Evolutionary conservation across 2,329 filamentous ascomycete genomes (phyloP).

Genomic region (Phialophora macrospora): DNA sequence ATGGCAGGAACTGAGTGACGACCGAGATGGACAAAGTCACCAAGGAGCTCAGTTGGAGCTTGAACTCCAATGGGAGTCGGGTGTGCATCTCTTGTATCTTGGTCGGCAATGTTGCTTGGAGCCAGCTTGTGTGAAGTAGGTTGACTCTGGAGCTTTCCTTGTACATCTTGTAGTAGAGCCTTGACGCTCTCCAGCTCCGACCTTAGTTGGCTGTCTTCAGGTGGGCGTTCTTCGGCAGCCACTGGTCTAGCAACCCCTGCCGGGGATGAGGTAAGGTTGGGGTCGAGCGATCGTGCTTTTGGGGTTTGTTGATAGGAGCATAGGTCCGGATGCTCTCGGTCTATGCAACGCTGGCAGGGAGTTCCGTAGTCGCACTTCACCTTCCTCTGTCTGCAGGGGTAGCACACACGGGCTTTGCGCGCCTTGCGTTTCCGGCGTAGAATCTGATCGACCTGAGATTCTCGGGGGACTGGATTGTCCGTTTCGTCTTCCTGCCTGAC

Average conservation of each 20-base stretch:
- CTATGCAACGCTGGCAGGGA: slow-evolving; percentile 54
- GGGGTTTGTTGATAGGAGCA: slow-evolving; percentile 54
- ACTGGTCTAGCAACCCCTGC: neutral
- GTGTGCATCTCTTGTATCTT: slow-evolving; percentile 39
- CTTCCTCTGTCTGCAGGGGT: slow-evolving; percentile 7
- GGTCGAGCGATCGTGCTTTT: slow-evolving; percentile 39
- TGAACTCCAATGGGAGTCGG: slow-evolving; percentile 44
- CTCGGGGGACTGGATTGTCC: neutral
- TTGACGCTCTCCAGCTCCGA: slow-evolving; percentile 17
- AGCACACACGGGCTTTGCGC: slow-evolving; percentile 13
- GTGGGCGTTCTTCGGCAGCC: slow-evolving; percentile 1
- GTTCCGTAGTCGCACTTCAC: slow-evolving; percentile 40
- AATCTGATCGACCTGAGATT: slow-evolving; percentile 10
- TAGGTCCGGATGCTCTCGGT: slow-evolving; percentile 53
- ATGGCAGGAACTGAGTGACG: slow-evolving; percentile 65
- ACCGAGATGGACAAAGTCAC: slow-evolving; percentile 65
- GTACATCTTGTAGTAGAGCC: slow-evolving; percentile 17
- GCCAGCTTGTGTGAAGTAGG: neutral
- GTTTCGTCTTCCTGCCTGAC: slow-evolving; percentile 5
- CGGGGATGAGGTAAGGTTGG: neutral
- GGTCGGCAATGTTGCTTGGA: neutral
- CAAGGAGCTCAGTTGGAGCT: slow-evolving; percentile 35
- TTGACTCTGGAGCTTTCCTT: neutral
- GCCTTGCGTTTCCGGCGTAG: slow-evolving; percentile 12
- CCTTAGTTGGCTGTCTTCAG: slow-evolving; percentile 11